Base-by-base conservation (phyloP, 495 filamentous ascomycete species). In the Aspergillus asperescens region DNA sequence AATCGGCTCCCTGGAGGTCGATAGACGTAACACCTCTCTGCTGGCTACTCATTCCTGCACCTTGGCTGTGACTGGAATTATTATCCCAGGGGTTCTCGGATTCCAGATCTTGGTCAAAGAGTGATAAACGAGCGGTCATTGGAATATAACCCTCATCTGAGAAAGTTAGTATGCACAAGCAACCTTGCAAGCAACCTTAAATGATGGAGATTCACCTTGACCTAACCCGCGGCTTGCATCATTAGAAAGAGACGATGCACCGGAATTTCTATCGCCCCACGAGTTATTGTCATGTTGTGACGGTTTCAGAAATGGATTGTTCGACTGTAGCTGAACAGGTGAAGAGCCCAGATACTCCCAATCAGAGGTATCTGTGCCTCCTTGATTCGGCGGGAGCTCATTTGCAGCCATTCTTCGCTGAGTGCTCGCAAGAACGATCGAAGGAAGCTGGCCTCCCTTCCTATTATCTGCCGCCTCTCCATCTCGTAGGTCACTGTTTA, bases 131-230 rank as follows among this genome's bases (percentile, higher is more conserved):
- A 4, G 71, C 73, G 15, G 73, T 72, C 73, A 76, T 76, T 9
- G 73, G 70, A 39, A 76, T 76, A 54, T 69, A 69, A 8, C 73
- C 73, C 22, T 71, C 72, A 39, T 66, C 73, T 76, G 42, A 38
- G 40, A 12, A 42, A 34, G 32, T 55, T 29, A 66, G 58, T 38
- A 59, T 46, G 9, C 28, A 29, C 1, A 4, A 29, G 13, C 40
- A 12, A 27, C 0, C 25, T 27, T 27, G 18, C 45, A 10, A 38
- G 3, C 27, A 6, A 1, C 13, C 8, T 18, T 7, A 2, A 42
- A 25, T 13, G 13, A 16, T 27, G 38, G 34, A 19, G 18, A 12
- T 16, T 28, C 65, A 74, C 71, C 60, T 59, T 70, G 71, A 27
- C 68, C 67, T 19, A 71, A 48, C 10, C 56, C 52, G 15, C 58